These are phyloP conservation scores for Pelargonium australe DNA, from an alignment of 441 rosid species.

Conservation along the genomic window DNA sequence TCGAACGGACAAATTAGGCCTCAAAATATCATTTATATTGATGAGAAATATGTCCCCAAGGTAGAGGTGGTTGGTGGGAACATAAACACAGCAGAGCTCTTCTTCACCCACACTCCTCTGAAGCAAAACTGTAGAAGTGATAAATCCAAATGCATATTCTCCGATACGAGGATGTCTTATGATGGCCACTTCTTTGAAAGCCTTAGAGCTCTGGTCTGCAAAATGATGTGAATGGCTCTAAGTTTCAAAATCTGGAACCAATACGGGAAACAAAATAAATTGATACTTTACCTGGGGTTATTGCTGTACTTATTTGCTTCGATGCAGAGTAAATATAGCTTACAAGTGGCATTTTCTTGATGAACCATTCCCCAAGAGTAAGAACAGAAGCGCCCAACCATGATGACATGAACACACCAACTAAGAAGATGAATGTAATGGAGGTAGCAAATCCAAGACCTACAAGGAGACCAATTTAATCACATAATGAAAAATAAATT, in stretches of 20 bases:
- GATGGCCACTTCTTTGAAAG: conserved; percentile 39
- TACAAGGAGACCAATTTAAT: conserved; percentile 13
- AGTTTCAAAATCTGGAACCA: not conserved
- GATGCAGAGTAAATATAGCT: conserved; percentile 37
- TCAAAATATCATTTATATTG: conserved; percentile 27
- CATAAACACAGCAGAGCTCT: conserved; percentile 33
- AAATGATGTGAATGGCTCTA: not conserved
- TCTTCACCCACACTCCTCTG: conserved; percentile 30
- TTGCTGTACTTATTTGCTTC: conserved; percentile 36
- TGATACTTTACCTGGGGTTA: conserved; percentile 25
- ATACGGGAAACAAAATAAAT: not conserved
- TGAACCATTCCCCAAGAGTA: conserved; percentile 36
- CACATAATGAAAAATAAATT: not conserved
- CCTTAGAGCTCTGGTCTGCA: conserved; percentile 36
- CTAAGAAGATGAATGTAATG: conserved; percentile 31
- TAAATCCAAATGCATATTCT: conserved; percentile 36
- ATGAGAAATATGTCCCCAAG: conserved; percentile 33
- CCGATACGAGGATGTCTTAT: conserved; percentile 34
- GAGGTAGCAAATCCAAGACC: conserved; percentile 39
- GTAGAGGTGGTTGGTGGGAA: conserved; percentile 37
- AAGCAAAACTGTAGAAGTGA: conserved; percentile 34
- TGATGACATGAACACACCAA: conserved; percentile 40
- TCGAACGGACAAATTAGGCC: conserved; percentile 40
- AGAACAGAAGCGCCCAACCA: conserved; percentile 35
- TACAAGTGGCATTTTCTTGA: conserved; percentile 35